Conservation (phyloP, 805 yeast species). For the Danielia oregonensis region DNA sequence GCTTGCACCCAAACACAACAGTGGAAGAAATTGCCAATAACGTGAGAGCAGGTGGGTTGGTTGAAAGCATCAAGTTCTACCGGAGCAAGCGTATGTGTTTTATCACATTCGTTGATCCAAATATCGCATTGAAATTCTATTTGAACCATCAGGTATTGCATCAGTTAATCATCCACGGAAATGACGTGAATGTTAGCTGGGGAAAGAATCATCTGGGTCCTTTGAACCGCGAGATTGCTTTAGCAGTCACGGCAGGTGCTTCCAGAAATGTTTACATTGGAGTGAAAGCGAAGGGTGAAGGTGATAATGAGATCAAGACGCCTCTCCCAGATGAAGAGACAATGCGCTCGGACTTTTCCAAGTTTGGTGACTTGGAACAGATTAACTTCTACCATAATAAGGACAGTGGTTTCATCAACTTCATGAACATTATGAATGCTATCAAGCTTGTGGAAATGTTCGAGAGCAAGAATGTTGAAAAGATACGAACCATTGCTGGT, state of each 20-base stretch:
- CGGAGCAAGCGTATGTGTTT: constrained; percentile 60
- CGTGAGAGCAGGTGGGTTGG: constrained; percentile 69
- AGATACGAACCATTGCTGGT: constrained; percentile 36
- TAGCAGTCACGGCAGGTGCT: constrained; percentile 71
- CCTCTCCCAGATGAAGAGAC: constrained; percentile 40
- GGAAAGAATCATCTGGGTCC: constrained; percentile 65
- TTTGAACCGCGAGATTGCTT: constrained; percentile 47
- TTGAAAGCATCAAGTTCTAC: constrained; percentile 54
- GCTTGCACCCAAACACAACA: constrained; percentile 59
- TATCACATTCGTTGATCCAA: constrained; percentile 62
- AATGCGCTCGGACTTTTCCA: constrained; percentile 55
- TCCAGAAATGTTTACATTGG: constrained; percentile 77
- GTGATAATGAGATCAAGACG: constrained; percentile 11
- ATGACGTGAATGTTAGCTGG: constrained; percentile 67
- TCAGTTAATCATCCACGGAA: constrained; percentile 58
- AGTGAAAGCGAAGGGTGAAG: constrained; percentile 32
- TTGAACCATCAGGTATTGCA: constrained; percentile 54
- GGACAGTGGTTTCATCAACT: constrained; percentile 74
- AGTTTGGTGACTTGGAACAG: constrained; percentile 73
- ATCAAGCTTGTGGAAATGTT: constrained; percentile 61
- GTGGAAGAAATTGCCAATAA: constrained; percentile 73
- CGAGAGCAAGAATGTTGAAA: constrained; percentile 28
- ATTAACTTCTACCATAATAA: constrained; percentile 66
- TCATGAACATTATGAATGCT: constrained; percentile 58
- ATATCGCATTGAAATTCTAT: constrained; percentile 63